A percentile compares a stretch with the other conserved stretches of the same genome.
Conservation (phyloP, 1,284 basidiomycete species). For the Apiotrichum sp. region DNA sequence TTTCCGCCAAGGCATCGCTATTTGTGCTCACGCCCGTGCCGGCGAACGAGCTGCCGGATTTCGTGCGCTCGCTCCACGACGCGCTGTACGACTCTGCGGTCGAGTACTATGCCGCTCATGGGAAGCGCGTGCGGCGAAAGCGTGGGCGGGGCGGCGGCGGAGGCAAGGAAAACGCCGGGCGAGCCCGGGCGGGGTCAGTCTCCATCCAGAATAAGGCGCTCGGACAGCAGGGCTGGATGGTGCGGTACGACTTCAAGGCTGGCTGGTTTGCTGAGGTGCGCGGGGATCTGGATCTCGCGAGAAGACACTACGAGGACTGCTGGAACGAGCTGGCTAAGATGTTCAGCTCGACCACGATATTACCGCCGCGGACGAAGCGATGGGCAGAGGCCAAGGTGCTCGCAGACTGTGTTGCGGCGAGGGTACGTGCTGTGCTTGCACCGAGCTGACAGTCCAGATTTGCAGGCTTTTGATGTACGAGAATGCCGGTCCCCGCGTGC, state of each 20-base stretch:
- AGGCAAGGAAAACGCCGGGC: constrained; percentile 55
- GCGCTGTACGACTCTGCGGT: constrained; percentile 80
- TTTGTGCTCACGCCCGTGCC: constrained; percentile 92
- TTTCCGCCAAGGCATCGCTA: constrained; percentile 84
- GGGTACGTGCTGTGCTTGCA: constrained; percentile 51
- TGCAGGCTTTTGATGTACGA: constrained; percentile 84
- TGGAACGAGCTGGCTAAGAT: constrained; percentile 73
- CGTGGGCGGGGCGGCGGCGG: constrained; percentile 59
- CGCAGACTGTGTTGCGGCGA: constrained; percentile 81
- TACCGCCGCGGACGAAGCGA: constrained; percentile 87
- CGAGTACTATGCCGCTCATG: constrained; percentile 88
- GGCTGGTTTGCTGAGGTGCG: constrained; percentile 91
- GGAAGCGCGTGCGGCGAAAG: constrained; percentile 83
- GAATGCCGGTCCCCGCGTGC: constrained; percentile 67
- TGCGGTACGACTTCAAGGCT: constrained; percentile 96
- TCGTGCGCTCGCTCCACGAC: constrained; percentile 72
- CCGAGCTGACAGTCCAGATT: constrained; percentile 53
- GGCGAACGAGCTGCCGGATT: constrained; percentile 71
- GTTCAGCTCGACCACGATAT: constrained; percentile 75
- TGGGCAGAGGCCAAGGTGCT: constrained; percentile 98
- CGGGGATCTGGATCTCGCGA: constrained; percentile 79
- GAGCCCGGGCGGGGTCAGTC: not conserved
- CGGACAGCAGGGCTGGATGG: constrained; percentile 82
- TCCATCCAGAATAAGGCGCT: constrained; percentile 54
- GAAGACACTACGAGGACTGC: constrained; percentile 89